Base-by-base conservation (phyloP, 495 filamentous ascomycete species). In the Jackrogersella minutella region DNA sequence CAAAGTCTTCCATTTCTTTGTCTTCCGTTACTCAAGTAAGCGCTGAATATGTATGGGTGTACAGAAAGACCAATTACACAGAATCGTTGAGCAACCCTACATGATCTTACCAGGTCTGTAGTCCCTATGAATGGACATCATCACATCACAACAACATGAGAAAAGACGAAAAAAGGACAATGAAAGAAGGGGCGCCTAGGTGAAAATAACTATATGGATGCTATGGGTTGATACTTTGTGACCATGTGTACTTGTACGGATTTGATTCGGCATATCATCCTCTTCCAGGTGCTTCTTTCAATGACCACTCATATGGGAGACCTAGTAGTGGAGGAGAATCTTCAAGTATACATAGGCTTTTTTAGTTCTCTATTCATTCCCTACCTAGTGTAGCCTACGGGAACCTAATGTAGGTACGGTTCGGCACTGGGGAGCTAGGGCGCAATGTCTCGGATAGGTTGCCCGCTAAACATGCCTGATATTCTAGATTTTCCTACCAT, bases 1-100 rank as follows among this genome's bases (percentile, higher is more conserved):
- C 10, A 11, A 16, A 31, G 17, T 0, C 3, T 31, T 7, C 6
- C n/a, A 16, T 19, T 24, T 41, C 36, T 43, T 43, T 26, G n/a
- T 22, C 46, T 19, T 10, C 8, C 31, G 16, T 46, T 22, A 14
- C 14, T 57, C 37, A 46, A 16, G 44, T 33, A 60, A 51, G 57
- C 57, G 57, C 57, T 51, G 28, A 39, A 31, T 50, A 40, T 5
- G 19, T 50, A 19, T 58, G 47, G 26, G 47, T 51, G 47, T 51
- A 34, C 13, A 34, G 7, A 1, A 5, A 34, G 7, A 51, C 47
- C 47, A 51, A 51, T 51, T 7, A 8, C 26, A 34, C 9, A 2
- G 0, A 31, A 1, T 24, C 0, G 14, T 49, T 16, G 33, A 36
- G 33, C 2, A 36, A 10, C 14, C 13, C 4, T 19, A 10, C n/a